Evolutionary conservation across 2,329 filamentous ascomycete genomes (phyloP).

Genomic region (Sporothrix phasma): DNA sequence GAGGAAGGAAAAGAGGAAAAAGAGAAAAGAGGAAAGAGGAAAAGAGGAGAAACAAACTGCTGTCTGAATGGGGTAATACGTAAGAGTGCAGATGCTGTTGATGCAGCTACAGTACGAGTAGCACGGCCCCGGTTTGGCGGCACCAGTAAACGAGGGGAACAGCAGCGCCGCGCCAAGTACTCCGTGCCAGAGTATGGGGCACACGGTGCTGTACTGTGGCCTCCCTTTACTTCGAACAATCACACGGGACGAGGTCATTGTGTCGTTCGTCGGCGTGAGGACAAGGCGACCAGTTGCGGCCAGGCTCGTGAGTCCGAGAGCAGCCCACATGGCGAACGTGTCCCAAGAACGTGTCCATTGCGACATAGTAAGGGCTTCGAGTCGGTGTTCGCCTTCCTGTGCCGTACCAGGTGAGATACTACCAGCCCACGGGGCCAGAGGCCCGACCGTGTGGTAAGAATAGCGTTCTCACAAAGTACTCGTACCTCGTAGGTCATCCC

Average conservation of each 20-base stretch:
- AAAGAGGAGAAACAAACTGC: not conserved
- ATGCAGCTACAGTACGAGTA: not conserved
- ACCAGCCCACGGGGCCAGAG: not conserved
- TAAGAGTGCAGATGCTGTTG: not conserved
- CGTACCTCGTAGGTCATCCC: too few relatives aligned
- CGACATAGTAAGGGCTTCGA: too few relatives aligned
- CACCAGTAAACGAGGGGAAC: not conserved
- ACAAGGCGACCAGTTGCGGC: too few relatives aligned
- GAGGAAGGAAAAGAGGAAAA: not conserved
- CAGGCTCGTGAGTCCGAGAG: too few relatives aligned
- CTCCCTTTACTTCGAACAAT: too few relatives aligned
- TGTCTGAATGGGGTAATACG: constrained; percentile 7
- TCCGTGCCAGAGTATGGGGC: not conserved
- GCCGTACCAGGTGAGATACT: too few relatives aligned
- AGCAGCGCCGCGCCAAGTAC: not conserved
- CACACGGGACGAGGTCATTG: too few relatives aligned
- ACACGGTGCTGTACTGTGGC: not conserved
- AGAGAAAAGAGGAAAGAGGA: not conserved
- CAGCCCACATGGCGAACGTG: too few relatives aligned
- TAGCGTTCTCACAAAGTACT: too few relatives aligned
- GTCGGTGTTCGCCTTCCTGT: too few relatives aligned
- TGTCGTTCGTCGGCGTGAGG: not conserved
- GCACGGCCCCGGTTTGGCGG: not conserved
- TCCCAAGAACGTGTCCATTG: too few relatives aligned
- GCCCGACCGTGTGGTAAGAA: not conserved